Percentiles rank a stretch among this genome's conserved stretches.
Conservation (phyloP, 495 filamentous ascomycete species). For the Trichoderma virens region DNA sequence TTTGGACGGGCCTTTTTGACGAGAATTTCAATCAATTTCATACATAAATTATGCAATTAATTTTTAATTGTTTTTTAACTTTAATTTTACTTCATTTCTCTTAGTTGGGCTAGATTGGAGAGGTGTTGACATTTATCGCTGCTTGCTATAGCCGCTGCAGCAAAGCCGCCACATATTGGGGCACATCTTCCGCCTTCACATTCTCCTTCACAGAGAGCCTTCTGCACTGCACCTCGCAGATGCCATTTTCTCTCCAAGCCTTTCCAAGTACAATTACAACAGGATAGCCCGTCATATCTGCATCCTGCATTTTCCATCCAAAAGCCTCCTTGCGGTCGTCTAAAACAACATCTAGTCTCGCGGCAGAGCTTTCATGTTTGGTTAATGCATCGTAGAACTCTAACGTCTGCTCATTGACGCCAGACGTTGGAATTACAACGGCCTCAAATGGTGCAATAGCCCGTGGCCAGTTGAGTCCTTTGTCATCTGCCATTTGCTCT, state of each 20-base stretch:
- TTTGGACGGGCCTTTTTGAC: neutral
- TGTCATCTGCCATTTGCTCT: conserved; percentile 58
- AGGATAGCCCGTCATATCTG: conserved; percentile 78
- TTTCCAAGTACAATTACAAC: conserved; percentile 67
- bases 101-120: neutral
- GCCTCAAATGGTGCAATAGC: conserved; percentile 81
- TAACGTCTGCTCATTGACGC: conserved; percentile 41
- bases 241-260: conserved; percentile 52
- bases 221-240: conserved; percentile 69
- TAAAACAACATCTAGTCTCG: conserved; percentile 44
- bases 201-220: conserved; percentile 24
- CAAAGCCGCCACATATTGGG: conserved; percentile 29
- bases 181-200: conserved; percentile 17
- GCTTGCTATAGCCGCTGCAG: conserved; percentile 31
- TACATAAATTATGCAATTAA: neutral
- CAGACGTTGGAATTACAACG: conserved; percentile 53
- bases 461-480: conserved; percentile 82
- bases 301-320: conserved; percentile 79
- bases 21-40: neutral
- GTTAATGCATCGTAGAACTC: conserved; percentile 52
- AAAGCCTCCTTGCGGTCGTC: conserved; percentile 67
- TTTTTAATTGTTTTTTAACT: neutral
- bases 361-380: neutral
- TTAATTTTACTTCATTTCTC: neutral
- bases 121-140: neutral